A percentile compares a stretch with the other conserved stretches of the same genome.
These are phyloP conservation scores for Pyrenochaeta sp. DNA, from an alignment of 2,329 filamentous ascomycete species.

Conservation along the genomic window DNA sequence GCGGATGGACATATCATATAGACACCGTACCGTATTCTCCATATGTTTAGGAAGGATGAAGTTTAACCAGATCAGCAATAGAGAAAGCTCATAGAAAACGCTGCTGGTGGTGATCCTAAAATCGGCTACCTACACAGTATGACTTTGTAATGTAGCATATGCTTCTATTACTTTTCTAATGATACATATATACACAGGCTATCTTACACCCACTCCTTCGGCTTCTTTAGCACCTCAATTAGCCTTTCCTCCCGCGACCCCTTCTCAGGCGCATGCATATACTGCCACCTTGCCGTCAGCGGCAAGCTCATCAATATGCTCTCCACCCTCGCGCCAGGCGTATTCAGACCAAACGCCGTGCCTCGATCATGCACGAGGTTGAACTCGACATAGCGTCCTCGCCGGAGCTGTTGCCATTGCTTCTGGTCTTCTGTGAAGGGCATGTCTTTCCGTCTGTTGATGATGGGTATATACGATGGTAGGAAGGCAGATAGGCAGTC, in stretches of 20 bases:
- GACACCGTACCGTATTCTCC: too few relatives aligned
- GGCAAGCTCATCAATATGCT: slow-evolving; percentile 98
- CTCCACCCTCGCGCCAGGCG: slow-evolving; percentile 89
- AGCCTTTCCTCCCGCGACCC: slow-evolving; percentile 81
- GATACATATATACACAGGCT: slow-evolving; percentile 2
- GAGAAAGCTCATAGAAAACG: too few relatives aligned
- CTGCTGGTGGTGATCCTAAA: too few relatives aligned
- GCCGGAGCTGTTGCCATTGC: slow-evolving; percentile 92
- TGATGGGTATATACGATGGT: slow-evolving; percentile 88
- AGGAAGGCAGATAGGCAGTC: slow-evolving; percentile 87
- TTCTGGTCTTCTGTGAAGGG: slow-evolving; percentile 86
- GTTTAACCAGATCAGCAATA: too few relatives aligned
- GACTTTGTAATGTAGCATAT: too few relatives aligned
- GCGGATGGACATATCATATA: too few relatives aligned
- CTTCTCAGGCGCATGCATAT: slow-evolving; percentile 87
- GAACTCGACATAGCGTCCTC: slow-evolving; percentile 98
- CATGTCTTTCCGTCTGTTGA: slow-evolving; percentile 90
- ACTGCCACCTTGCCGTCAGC: slow-evolving; percentile 90
- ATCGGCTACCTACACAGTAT: background rate
- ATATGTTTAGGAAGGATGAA: too few relatives aligned
- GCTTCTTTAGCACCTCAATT: slow-evolving; percentile 73
- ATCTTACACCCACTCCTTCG: slow-evolving; percentile 64
- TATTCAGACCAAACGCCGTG: slow-evolving; percentile 92
- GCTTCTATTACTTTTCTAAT: background rate
- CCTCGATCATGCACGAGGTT: slow-evolving; percentile 97